These are phyloP conservation scores for Geotrichum phurueaensis DNA, from an alignment of 1,139 yeast species.

Conservation along the genomic window DNA sequence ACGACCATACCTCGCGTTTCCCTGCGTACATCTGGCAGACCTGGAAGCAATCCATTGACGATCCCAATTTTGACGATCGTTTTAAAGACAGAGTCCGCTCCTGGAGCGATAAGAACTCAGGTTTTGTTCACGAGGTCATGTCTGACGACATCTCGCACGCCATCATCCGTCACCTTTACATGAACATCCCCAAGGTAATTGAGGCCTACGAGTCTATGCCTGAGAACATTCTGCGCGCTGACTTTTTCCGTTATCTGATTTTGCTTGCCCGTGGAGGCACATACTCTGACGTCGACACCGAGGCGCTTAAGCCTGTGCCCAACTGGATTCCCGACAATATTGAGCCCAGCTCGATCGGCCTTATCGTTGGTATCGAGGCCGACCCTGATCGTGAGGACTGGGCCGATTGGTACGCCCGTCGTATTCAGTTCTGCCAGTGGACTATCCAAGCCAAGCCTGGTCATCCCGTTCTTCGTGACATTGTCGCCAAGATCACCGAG, in stretches of 20 bases:
- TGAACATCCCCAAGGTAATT: conserved; percentile 69
- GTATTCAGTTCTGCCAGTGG: conserved; percentile 78
- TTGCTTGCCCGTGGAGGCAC: conserved; percentile 87
- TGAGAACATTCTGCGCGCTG: conserved; percentile 73
- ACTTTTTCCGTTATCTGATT: conserved; percentile 81
- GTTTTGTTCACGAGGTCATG: conserved; percentile 63
- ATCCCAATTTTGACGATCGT: conserved; percentile 41
- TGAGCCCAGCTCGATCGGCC: conserved; percentile 45
- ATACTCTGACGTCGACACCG: conserved; percentile 84
- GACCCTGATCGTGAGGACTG: conserved; percentile 82
- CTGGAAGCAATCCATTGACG: conserved; percentile 67
- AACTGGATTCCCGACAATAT: conserved; percentile 54
- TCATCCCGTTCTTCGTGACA: conserved; percentile 80
- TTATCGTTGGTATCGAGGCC: conserved; percentile 83
- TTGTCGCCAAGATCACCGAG: conserved; percentile 75
- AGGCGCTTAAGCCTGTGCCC: conserved; percentile 51
- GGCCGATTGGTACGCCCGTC: conserved; percentile 63
- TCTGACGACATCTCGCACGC: conserved; percentile 65
- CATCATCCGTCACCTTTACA: conserved; percentile 56
- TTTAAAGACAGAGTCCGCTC: conserved; percentile 46
- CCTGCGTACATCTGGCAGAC: conserved; percentile 92
- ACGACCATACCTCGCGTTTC: conserved; percentile 50
- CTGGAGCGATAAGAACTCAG: conserved; percentile 60
- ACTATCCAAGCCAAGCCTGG: conserved; percentile 78
- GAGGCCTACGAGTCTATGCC: conserved; percentile 77